Percentiles rank a stretch among this genome's conserved stretches.
Evolutionary conservation across 164 flowering plant species (phyloP).

Genomic region (Saururus chinensis): DNA sequence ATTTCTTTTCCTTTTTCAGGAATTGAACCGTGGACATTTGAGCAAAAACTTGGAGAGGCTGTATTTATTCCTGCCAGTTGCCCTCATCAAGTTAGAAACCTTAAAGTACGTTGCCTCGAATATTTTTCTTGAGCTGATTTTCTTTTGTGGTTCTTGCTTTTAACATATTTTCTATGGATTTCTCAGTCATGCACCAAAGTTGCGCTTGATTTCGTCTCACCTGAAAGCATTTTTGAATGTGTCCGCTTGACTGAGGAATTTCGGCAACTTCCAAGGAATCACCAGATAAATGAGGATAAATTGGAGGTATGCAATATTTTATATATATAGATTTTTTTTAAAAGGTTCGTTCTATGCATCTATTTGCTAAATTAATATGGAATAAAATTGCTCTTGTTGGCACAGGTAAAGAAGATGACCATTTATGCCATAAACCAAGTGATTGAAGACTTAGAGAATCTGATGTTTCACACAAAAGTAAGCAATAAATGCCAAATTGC

Average conservation of each 20-base stretch:
- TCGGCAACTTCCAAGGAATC: slow-evolving; percentile 56
- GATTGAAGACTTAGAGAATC: too few relatives aligned
- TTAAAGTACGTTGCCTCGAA: slow-evolving; percentile 35
- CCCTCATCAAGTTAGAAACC: slow-evolving; percentile 89
- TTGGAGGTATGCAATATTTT: slow-evolving; percentile 45
- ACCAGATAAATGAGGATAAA: slow-evolving; percentile 68
- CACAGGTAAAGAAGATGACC: too few relatives aligned
- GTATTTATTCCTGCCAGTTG: too few relatives aligned
- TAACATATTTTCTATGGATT: too few relatives aligned
- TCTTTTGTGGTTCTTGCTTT: too few relatives aligned
- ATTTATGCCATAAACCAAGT: too few relatives aligned
- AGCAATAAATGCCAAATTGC: too few relatives aligned
- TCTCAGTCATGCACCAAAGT: slow-evolving; percentile 82
- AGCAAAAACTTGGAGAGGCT: slow-evolving; percentile 64
- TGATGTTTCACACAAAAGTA: too few relatives aligned
- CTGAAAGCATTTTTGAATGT: slow-evolving; percentile 65
- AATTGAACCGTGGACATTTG: slow-evolving; percentile 84
- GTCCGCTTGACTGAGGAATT: slow-evolving; percentile 58
- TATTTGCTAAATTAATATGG: too few relatives aligned
- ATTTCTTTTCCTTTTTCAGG: slow-evolving; percentile 24
- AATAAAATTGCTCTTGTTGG: too few relatives aligned
- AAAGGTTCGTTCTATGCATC: too few relatives aligned
- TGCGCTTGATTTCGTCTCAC: slow-evolving; percentile 77
- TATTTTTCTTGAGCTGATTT: not conserved
- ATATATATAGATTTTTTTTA: too few relatives aligned